Percentiles rank a stretch among this genome's conserved stretches.
phyloP scores from a whole-genome alignment of 768 basidiomycete genomes.

The Boletus subcaerulescens region DNA sequence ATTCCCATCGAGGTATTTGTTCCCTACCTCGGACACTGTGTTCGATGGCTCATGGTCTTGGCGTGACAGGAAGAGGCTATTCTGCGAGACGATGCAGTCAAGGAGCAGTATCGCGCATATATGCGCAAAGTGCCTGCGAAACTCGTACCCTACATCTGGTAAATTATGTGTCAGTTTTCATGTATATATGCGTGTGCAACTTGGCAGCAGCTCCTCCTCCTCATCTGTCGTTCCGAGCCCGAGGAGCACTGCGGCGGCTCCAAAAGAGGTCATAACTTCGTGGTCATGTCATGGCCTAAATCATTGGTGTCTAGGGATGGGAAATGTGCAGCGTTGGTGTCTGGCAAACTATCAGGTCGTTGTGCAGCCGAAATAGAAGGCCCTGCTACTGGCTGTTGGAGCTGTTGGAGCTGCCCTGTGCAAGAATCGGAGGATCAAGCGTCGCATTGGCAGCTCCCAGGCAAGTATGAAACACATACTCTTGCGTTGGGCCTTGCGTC shows the following conservation, averaged over 20 bases:
- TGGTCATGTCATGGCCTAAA: too few relatives aligned
- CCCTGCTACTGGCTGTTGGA: too few relatives aligned
- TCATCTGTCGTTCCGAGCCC: conserved; percentile 62
- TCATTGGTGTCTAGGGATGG: too few relatives aligned
- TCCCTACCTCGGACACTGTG: too few relatives aligned
- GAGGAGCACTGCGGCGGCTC: conserved; percentile 61
- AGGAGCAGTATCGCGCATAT: conserved; percentile 11
- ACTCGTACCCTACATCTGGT: conserved; percentile 12
- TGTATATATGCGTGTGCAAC: conserved; percentile 41
- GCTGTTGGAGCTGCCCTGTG: too few relatives aligned
- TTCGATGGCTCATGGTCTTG: neutral
- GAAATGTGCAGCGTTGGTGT: too few relatives aligned
- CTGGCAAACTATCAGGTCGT: too few relatives aligned
- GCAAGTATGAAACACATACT: too few relatives aligned
- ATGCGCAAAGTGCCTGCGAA: conserved; percentile 11
- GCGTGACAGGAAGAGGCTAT: conserved; percentile 5
- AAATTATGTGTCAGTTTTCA: neutral
- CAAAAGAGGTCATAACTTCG: conserved; percentile 41
- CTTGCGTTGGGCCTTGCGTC: too few relatives aligned
- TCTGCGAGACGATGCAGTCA: neutral
- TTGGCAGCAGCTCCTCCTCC: conserved; percentile 74
- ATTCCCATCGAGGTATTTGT: conserved; percentile 3
- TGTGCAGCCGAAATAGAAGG: too few relatives aligned
- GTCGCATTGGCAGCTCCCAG: too few relatives aligned
- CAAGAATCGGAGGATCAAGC: too few relatives aligned